Conservation (phyloP, 805 yeast genomes). For the Schizosaccharomyces pombe region DNA sequence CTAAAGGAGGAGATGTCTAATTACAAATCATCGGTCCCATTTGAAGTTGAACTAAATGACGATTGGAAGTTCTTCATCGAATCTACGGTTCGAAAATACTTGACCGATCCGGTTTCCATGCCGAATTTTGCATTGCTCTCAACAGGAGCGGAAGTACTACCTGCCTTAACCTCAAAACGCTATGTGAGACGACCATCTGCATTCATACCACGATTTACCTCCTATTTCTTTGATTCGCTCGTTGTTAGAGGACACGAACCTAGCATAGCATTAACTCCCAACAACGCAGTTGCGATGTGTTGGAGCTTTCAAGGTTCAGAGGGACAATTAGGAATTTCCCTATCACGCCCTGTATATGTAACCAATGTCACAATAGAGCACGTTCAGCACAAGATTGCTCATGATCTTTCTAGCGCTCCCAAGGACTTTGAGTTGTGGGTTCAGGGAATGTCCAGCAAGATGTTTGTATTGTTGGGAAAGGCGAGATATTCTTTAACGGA, state of each 20-base stretch:
- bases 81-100: neutral
- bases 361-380: constrained; percentile 14
- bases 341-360: constrained; percentile 11
- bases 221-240: neutral
- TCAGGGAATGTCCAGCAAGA: constrained; percentile 9
- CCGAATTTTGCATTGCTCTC: neutral
- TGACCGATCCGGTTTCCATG: neutral
- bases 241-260: constrained; percentile 5
- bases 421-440: constrained; percentile 14
- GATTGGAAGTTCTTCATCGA: neutral
- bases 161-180: constrained; percentile 10
- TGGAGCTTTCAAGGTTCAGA: constrained; percentile 16
- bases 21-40: neutral
- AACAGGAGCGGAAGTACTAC: constrained; percentile 13
- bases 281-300: constrained; percentile 13
- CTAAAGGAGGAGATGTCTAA: neutral
- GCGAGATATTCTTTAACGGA: constrained; percentile 11
- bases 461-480: constrained; percentile 5
- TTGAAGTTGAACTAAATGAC: neutral
- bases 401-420: constrained; percentile 14
- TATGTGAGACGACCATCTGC: constrained; percentile 4
- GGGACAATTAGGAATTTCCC: constrained; percentile 13
- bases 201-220: neutral
- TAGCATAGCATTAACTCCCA: constrained; percentile 10
- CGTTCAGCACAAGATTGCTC: constrained; percentile 10